These are phyloP conservation scores for Corymbia calophylla DNA, from an alignment of 441 rosid species.

Conservation along the genomic window DNA sequence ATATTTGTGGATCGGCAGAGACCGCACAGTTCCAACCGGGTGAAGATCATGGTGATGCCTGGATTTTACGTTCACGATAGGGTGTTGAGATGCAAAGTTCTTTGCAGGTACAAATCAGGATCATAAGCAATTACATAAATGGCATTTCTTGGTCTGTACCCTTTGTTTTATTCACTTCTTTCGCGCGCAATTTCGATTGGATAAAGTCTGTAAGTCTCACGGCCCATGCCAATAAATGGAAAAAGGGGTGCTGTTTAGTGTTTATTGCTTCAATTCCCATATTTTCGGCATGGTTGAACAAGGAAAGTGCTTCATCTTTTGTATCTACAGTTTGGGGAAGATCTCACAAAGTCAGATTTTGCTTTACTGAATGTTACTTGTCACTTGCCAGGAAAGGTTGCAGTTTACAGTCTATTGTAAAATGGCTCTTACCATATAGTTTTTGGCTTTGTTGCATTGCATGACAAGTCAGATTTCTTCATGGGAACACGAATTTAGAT, in stretches of 20 bases:
- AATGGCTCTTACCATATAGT: not conserved
- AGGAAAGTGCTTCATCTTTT: not conserved
- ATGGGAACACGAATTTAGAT: not conserved
- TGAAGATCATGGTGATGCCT: conserved; percentile 92
- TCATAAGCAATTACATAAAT: not conserved
- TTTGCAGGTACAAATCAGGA: conserved; percentile 61
- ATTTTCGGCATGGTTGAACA: not conserved
- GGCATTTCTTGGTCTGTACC: not conserved
- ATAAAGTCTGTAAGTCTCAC: not conserved
- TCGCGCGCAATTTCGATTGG: not conserved
- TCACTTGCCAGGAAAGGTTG: not conserved
- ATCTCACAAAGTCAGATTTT: not conserved
- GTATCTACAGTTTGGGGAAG: not conserved
- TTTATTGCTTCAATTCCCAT: not conserved
- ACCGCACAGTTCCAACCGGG: conserved; percentile 30
- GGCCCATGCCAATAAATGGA: not conserved
- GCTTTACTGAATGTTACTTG: not conserved
- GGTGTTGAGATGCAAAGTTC: conserved; percentile 86
- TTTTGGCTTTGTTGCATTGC: not conserved
- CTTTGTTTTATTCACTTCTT: not conserved
- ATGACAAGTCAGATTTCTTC: not conserved
- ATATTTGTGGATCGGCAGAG: conserved; percentile 54
- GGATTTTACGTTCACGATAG: conserved; percentile 77
- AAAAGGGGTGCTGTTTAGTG: not conserved
- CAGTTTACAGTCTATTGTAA: not conserved